These are phyloP conservation scores for Aspergillus fischeri DNA, from an alignment of 2,329 filamentous ascomycete species.

Conservation along the genomic window DNA sequence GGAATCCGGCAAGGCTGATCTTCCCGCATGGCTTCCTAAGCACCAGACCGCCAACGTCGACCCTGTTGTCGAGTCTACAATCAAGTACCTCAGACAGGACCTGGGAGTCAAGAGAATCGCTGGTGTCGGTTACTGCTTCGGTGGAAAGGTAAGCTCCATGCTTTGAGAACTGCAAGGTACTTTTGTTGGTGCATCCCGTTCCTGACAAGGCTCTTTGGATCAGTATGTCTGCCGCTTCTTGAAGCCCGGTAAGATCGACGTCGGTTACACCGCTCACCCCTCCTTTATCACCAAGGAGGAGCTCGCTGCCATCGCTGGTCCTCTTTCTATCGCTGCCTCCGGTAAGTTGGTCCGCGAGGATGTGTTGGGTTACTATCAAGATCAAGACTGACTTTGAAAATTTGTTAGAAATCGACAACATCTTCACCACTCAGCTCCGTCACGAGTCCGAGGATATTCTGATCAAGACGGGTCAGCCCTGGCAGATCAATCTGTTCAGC, in stretches of 20 bases:
- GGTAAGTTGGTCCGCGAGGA: constrained; percentile 30
- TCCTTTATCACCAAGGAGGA: constrained; percentile 68
- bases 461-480: constrained; percentile 54
- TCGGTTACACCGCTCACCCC: constrained; percentile 71
- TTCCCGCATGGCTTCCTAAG: constrained; percentile 48
- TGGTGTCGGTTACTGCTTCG: constrained; percentile 70
- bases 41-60: constrained; percentile 50
- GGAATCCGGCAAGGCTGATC: constrained; percentile 44
- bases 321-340: constrained; percentile 62
- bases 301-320: constrained; percentile 61
- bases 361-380: neutral
- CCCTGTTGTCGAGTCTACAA: constrained; percentile 47
- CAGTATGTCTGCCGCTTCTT: constrained; percentile 68
- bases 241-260: constrained; percentile 59
- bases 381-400: neutral
- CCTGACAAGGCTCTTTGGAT: constrained; percentile 3
- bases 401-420: constrained; percentile 55
- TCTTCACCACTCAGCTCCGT: constrained; percentile 62
- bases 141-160: constrained; percentile 55
- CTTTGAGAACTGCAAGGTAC: neutral
- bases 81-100: constrained; percentile 56
- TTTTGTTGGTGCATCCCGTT: neutral
- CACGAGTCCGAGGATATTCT: constrained; percentile 64
- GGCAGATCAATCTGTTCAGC: constrained; percentile 74
- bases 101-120: constrained; percentile 58